Evolutionary conservation across 768 basidiomycete genomes (phyloP), one percentile per base, ranked within the genome.

Genomic region (Agaricus sinodeliciosus): DNA sequence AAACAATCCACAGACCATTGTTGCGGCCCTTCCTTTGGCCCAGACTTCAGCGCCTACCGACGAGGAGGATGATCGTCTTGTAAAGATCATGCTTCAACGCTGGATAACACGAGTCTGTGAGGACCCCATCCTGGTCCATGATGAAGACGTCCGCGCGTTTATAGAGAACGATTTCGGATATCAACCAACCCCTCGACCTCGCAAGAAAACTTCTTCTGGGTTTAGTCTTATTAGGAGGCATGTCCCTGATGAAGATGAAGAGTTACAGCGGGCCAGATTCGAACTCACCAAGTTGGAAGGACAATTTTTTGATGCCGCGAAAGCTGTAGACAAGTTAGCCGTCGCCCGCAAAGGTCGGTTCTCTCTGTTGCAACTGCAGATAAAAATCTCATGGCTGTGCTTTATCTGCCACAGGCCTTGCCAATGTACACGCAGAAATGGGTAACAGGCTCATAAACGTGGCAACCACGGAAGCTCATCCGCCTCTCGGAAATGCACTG

Each of bases 131-230:
- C 69, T 97, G 27, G 71, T 91, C 37, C 72, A 84, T 51, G 95
- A 98, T 60, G 96, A 98, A 62, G 96, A 99, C 65, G 68, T 97
- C 54, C 83, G 95, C 27, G 87, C 87, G 13, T 99, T 99, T 65
- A 81, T 99, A 55, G 96, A 99, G 70, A 94, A 86, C 59, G 95
- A 98, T 68, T 99, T 98, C 72, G 96, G 96, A 25, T 94, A 92
- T 63, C 91, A 90, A 61, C 90, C 88, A 4, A 92, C 81, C 13
- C 87, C 87, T 9, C 79, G 82, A 39, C 84, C 82, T 47, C 79
- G 82, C 55, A 81, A 81, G 60, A 94, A 88, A 69, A 71, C 81
- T 0, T 77, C 79, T 25, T 79, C 86, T 3, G 85, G 87, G 4
- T 93, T 92, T 61, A 80, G 78, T 41, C 74, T 93, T 44, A 87